Evolutionary conservation across 2,329 filamentous ascomycete species (phyloP).

Genomic region (Scopulariopsis brevicaulis): DNA sequence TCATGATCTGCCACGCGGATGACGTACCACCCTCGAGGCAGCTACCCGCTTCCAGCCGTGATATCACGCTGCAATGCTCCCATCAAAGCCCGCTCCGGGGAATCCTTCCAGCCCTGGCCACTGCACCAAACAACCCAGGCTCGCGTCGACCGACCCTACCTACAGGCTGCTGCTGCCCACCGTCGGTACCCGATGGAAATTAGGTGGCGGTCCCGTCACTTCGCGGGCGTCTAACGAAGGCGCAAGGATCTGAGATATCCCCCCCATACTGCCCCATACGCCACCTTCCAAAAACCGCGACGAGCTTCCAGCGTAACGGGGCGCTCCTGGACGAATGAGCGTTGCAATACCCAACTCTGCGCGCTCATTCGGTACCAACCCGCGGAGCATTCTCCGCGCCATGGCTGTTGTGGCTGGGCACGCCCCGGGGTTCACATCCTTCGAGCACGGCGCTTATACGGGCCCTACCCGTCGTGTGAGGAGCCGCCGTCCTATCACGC

Average conservation of each 20-base stretch:
- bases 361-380: not conserved
- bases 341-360: not conserved
- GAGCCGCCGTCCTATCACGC: not conserved
- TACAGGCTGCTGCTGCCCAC: no score
- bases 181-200: not conserved
- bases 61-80: not conserved
- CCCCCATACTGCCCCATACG: not conserved
- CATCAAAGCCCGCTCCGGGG: not conserved
- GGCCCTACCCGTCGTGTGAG: not conserved
- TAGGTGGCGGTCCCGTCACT: not conserved
- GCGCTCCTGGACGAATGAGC: not conserved
- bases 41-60: not conserved
- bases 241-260: not conserved
- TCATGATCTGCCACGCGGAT: not conserved
- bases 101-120: not conserved
- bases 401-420: not conserved
- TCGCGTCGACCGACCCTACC: not conserved
- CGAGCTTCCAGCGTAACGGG: not conserved
- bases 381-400: not conserved
- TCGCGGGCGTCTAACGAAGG: not conserved
- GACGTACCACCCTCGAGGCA: not conserved
- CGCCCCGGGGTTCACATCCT: not conserved
- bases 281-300: not conserved
- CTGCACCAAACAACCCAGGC: not conserved
- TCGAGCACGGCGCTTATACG: not conserved